Base-by-base conservation (phyloP, 2,329 filamentous ascomycete genomes). In the Neoscytalidium dimidiatum region DNA sequence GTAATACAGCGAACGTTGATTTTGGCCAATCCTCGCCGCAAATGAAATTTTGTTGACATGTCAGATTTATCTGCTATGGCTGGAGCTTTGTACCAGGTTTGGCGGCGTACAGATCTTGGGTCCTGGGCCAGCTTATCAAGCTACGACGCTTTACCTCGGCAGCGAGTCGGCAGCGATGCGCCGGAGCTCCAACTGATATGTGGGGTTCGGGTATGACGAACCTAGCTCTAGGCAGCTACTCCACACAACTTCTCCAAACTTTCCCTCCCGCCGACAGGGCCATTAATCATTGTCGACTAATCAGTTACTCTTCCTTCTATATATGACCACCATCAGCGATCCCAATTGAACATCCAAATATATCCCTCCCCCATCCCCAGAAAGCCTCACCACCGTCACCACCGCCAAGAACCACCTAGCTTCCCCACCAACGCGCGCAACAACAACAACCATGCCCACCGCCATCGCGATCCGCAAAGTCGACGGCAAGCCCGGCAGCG, bases 401-500 rank as follows among this genome's bases (percentile, higher is more conserved):
- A 29, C 31, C 51, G 21, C 31, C 51, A 28, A 17, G 14, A 19
- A n/a, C 17, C 7, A 29, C 35, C 52, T n/a, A 17, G 13, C 43
- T 29, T 19, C 33, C 26, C 4, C 43, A n/a, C 11, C 44, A 38
- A 5, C 28, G 9, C 3, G 19, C 11, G 31, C 46, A 6, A 26
- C 31, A 11, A 63, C 46, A 33, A 41, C 14, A 69, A 68, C 52
- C 33, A 84, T 83, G 81, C 82, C 82, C 52, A 80, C 81, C 67
- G 84, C 85, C 65, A 84, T 92, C 63, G 84, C 85, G 28, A 83
- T 94, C 68, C 84, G 88, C 71, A 84, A 92, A 69, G 82, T 90
- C 60, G 90, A 92, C 69, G 92, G 91, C 71, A 94, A 94, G 80
- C 93, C 93, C 8, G 93, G 93, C 65, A 83, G 94, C 78, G 94